These are phyloP conservation scores for Aureobasidium sp. DNA, from an alignment of 2,329 filamentous ascomycete species.

Conservation along the genomic window DNA sequence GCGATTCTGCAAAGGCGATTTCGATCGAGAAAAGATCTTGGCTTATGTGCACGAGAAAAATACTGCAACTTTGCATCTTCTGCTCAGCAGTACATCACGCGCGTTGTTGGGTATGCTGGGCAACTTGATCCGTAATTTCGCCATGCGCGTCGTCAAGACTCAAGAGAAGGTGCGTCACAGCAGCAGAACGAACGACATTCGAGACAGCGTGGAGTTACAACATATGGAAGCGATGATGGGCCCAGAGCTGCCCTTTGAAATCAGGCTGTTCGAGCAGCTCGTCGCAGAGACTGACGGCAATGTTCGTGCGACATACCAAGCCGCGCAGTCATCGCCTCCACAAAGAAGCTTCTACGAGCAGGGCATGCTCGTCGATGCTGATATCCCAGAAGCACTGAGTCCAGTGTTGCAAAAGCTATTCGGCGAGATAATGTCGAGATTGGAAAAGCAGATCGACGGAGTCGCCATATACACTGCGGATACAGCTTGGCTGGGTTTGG, in stretches of 20 bases:
- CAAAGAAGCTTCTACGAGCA: conserved; percentile 40
- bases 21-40: not conserved
- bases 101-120: conserved; percentile 62
- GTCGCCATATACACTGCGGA: conserved; percentile 65
- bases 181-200: conserved; percentile 23
- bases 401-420: conserved; percentile 41
- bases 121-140: conserved; percentile 44
- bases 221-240: conserved; percentile 24
- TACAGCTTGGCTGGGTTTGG: conserved; percentile 59
- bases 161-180: conserved; percentile 13
- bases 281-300: conserved; percentile 55
- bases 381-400: conserved; percentile 42
- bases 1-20: not conserved
- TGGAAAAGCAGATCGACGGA: conserved; percentile 54
- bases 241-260: conserved; percentile 39
- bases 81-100: conserved; percentile 67
- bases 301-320: conserved; percentile 49
- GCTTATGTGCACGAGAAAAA: conserved; percentile 14
- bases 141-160: conserved; percentile 13
- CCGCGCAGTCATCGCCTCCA: conserved; percentile 32
- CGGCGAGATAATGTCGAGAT: conserved; percentile 42
- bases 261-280: conserved; percentile 37
- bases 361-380: conserved; percentile 43
- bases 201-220: not conserved
- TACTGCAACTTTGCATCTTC: conserved; percentile 35